Evolutionary conservation across 2,329 filamentous ascomycete species (phyloP).

Genomic region (Elsinoe necatrix): DNA sequence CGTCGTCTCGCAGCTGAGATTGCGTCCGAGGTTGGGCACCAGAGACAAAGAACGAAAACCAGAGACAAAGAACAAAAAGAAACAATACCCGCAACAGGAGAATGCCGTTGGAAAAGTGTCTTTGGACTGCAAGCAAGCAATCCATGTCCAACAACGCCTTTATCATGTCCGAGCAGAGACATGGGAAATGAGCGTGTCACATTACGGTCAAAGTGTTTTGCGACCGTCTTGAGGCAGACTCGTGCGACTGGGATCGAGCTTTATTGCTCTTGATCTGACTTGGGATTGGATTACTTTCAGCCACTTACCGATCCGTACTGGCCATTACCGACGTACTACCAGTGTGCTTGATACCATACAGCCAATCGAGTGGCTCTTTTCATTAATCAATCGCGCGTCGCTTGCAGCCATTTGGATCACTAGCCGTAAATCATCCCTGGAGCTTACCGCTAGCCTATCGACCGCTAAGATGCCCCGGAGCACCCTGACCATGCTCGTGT

Average conservation of each 20-base stretch:
- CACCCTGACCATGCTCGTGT: background rate
- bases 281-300: background rate
- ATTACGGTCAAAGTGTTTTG: conserved; percentile 8
- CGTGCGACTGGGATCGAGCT: background rate
- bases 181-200: conserved; percentile 9
- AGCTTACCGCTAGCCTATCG: conserved; percentile 7
- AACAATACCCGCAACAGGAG: background rate
- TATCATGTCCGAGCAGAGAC: background rate
- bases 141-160: background rate
- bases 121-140: background rate
- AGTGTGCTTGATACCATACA: background rate
- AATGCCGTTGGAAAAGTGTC: background rate
- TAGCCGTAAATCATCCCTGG: conserved; percentile 4
- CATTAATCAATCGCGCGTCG: conserved; percentile 8
- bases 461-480: background rate
- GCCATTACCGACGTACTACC: background rate
- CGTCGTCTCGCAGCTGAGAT: conserved; percentile 4
- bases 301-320: conserved; percentile 8
- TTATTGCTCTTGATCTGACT: background rate
- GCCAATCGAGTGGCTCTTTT: conserved; percentile 2
- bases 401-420: conserved; percentile 14
- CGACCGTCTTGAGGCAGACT: background rate
- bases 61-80: conserved; percentile 8
- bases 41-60: too few relatives aligned
- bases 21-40: background rate